Evolutionary conservation across 441 rosid species (phyloP).

Genomic region (Erysimum pusillum): DNA sequence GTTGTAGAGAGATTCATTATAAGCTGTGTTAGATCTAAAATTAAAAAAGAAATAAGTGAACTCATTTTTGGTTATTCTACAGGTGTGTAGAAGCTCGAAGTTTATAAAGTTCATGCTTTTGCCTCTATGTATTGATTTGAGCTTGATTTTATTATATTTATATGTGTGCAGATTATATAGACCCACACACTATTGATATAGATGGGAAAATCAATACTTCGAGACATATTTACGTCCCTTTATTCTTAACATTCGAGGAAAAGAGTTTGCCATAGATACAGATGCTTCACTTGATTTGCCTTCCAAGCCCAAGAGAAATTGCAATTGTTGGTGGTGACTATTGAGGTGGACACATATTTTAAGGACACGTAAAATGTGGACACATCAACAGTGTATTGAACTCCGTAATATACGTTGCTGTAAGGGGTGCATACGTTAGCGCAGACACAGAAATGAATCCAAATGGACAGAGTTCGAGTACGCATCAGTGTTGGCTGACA

Average conservation of each 20-base stretch:
- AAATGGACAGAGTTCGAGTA: too few species aligned
- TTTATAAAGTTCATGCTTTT: slow-evolving; percentile 7
- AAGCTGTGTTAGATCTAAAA: background rate
- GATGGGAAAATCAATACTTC: slow-evolving; percentile 81
- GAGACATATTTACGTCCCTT: slow-evolving; percentile 78
- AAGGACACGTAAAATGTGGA: too few species aligned
- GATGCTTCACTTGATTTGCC: slow-evolving; percentile 96
- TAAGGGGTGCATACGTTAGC: too few species aligned
- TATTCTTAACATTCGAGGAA: slow-evolving; percentile 88
- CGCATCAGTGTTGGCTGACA: too few species aligned
- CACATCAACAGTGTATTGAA: too few species aligned
- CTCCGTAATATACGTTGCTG: too few species aligned
- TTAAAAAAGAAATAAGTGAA: background rate
- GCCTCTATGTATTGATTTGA: slow-evolving; percentile 11
- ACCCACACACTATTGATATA: slow-evolving; percentile 84
- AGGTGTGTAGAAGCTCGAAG: slow-evolving; percentile 62
- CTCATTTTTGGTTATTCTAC: slow-evolving; percentile 25
- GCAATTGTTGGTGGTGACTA: slow-evolving; percentile 95
- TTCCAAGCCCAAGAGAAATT: slow-evolving; percentile 74
- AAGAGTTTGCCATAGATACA: slow-evolving; percentile 80
- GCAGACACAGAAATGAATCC: too few species aligned
- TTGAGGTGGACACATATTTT: too few species aligned
- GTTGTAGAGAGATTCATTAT: background rate
- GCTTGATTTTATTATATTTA: slow-evolving; percentile 11
- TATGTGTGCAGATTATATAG: slow-evolving; percentile 62